Evolutionary conservation across 352 stramenopile genomes (phyloP), one percentile per base, ranked within the genome.

Genomic region (Phytopythium cucurbitacearum): DNA sequence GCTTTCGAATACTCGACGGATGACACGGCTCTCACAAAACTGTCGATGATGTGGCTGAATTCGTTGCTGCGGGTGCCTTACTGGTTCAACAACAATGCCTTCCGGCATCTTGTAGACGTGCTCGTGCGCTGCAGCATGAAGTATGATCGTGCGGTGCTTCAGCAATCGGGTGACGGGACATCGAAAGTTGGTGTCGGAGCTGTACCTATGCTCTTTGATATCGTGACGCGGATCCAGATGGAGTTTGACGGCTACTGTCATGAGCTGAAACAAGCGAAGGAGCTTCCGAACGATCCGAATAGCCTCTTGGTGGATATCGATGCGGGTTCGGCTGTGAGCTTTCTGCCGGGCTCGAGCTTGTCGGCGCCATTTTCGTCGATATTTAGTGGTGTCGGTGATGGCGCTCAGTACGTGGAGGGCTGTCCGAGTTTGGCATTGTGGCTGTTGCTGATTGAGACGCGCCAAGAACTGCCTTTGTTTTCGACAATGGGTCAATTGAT

Each of bases 51-150:
- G 43, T 92, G 82, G 82, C 62, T 76, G 51, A 80, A 76, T 49
- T 56, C 76, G 28, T 45, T 92, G 34, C 56, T 91, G 1, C 74
- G 85, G 53, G 79, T 91, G 11, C 83, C 83, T 4, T 87, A 85
- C 42, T 93, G 83, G 83, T 87, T 81, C 53, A 80, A 93, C 55
- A 85, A 88, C 51, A 65, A 73, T 21, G 76, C 67, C 0, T 77
- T 93, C 37, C 74, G 83, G 8, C 67, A 88, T 56, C 51, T 91
- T 3, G 35, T 90, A 13, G 80, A 93, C 50, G 67, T 82, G n/a
- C 59, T 93, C 11, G 33, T 89, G 8, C 71, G 69, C 8, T 89
- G 80, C 53, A 85, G 69, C 48, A 90, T 88, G 75, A 71, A 68
- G 28, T 62, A 57, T 38, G 70, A 60, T 28, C 44, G 33, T 52